Conservation (phyloP, 225 moss, liverwort and hornwort species). For the Sphagnum contortum region DNA sequence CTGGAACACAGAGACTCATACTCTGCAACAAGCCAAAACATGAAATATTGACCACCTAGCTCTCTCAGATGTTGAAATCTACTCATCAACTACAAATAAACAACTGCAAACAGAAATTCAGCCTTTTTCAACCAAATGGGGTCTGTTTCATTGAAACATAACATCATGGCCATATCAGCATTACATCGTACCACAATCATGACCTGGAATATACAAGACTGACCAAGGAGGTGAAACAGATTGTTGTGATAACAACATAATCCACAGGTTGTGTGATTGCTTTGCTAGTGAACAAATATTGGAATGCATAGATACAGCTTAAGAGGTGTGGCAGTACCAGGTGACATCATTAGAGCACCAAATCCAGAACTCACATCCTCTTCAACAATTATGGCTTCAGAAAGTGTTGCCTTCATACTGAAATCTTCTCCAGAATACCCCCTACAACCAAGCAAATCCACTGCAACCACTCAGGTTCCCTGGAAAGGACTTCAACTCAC, state of each 20-base stretch:
- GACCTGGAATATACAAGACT: not conserved
- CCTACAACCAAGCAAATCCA: no score
- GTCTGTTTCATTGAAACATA: not conserved
- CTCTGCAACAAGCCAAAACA: conserved; percentile 28
- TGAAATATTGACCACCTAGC: no score
- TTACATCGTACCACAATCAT: not conserved
- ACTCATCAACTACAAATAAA: no score
- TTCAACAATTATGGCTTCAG: no score
- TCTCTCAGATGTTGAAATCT: no score
- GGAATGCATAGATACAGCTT: not conserved
- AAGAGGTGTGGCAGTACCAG: not conserved
- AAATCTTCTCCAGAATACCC: no score
- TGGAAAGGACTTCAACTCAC: no score
- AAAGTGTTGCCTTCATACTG: no score
- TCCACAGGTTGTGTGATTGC: no score
- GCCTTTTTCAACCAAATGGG: conserved; percentile 6
- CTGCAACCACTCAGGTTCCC: no score
- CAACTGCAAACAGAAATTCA: no score
- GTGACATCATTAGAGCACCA: not conserved
- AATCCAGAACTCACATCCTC: not conserved
- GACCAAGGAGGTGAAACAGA: not conserved
- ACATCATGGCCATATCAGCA: not conserved
- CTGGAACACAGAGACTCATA: conserved; percentile 83
- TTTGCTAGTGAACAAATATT: not conserved
- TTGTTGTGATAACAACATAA: not conserved